phyloP scores from a whole-genome alignment of 257 asterid genomes.

The Haberlea rhodopensis region DNA sequence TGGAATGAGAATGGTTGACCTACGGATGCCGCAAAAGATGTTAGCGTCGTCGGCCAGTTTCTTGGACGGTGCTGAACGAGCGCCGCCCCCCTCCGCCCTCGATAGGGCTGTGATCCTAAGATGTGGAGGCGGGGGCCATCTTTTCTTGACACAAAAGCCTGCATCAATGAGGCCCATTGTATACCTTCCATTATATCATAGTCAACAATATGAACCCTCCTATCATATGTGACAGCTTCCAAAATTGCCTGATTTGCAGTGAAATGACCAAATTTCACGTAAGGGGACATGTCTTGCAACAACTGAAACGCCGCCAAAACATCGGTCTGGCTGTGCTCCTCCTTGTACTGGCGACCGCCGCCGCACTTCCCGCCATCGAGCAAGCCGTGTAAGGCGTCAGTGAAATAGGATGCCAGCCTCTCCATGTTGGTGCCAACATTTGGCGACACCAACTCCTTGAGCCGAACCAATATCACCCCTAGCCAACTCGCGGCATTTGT shows the following conservation, averaged over 20 bases:
- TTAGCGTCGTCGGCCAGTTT: constrained; percentile 68
- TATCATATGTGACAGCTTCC: constrained; percentile 58
- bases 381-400: constrained; percentile 40
- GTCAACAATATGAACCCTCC: constrained; percentile 75
- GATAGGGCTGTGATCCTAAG: constrained; percentile 80
- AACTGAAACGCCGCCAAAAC: constrained; percentile 71
- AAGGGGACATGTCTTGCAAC: constrained; percentile 81
- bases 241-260: constrained; percentile 81
- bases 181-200: constrained; percentile 87
- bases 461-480: constrained; percentile 63
- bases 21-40: constrained; percentile 69
- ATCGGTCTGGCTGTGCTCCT: constrained; percentile 56
- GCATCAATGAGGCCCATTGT: constrained; percentile 89
- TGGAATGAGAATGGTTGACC: constrained; percentile 76
- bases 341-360: constrained; percentile 28
- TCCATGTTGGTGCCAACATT: constrained; percentile 42
- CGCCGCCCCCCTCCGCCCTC: constrained; percentile 50
- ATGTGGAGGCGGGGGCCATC: constrained; percentile 66
- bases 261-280: constrained; percentile 77
- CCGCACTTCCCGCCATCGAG: constrained; percentile 26
- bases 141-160: constrained; percentile 62
- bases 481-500: constrained; percentile 45
- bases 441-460: constrained; percentile 48
- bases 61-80: constrained; percentile 63
- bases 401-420: constrained; percentile 42